Conservation (phyloP, 2,329 filamentous ascomycete species). For the Sclerotinia subarctica region DNA sequence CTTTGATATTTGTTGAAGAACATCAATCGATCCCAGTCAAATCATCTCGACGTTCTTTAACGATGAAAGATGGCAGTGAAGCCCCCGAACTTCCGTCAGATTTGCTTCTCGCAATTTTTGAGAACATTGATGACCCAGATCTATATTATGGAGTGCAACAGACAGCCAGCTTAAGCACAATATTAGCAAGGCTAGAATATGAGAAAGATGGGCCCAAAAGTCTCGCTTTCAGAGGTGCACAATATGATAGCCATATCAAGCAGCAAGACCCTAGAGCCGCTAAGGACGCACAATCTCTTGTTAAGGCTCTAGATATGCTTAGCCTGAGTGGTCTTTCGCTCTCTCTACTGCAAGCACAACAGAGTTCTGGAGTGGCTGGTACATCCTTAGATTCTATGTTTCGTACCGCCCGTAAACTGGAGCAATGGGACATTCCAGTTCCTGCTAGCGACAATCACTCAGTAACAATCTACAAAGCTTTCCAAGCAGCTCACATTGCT, state of each 20-base stretch:
- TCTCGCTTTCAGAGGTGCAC: constrained; percentile 84
- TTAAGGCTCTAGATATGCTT: constrained; percentile 74
- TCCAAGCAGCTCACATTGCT: constrained; percentile 73
- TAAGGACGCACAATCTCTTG: constrained; percentile 64
- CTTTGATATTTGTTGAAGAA: constrained; percentile 79
- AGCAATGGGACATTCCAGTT: constrained; percentile 86
- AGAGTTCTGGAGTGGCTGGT: constrained; percentile 55
- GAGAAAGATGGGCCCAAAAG: constrained; percentile 85
- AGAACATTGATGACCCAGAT: constrained; percentile 92
- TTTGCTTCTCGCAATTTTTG: constrained; percentile 77
- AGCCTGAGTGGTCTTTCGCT: constrained; percentile 85
- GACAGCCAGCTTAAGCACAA: constrained; percentile 69
- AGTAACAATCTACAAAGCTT: constrained; percentile 72
- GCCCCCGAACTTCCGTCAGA: constrained; percentile 54
- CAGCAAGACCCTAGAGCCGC: constrained; percentile 53
- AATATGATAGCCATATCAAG: constrained; percentile 81
- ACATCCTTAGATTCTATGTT: constrained; percentile 69
- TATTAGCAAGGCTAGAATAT: constrained; percentile 81
- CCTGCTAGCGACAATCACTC: constrained; percentile 62
- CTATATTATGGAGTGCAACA: constrained; percentile 90
- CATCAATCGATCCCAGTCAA: constrained; percentile 55
- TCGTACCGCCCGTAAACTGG: constrained; percentile 74
- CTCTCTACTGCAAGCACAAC: constrained; percentile 68
- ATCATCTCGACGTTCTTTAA: constrained; percentile 65
- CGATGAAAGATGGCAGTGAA: constrained; percentile 43